These are phyloP conservation scores for Lichtheimia hyalospora DNA, from an alignment of 371 early-diverging fungal genomes.

Conservation along the genomic window DNA sequence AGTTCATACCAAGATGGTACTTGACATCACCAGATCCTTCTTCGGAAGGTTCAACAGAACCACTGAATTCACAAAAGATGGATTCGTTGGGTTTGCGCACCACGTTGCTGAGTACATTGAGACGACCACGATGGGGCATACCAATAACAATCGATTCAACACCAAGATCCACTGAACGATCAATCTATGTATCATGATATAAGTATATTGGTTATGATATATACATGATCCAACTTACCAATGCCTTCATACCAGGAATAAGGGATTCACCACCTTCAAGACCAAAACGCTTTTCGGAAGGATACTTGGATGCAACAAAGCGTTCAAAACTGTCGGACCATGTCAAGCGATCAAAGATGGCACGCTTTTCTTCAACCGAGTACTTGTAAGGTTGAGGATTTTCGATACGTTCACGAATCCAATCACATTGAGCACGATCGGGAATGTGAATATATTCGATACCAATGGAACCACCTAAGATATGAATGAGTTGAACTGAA, in stretches of 20 bases:
- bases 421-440: slow-evolving; percentile 94
- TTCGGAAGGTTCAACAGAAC: slow-evolving; percentile 67
- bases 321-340: slow-evolving; percentile 97
- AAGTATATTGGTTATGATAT: background rate
- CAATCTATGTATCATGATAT: slow-evolving; percentile 61
- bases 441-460: slow-evolving; percentile 98
- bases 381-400: slow-evolving; percentile 85
- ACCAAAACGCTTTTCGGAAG: slow-evolving; percentile 97
- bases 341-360: slow-evolving; percentile 92
- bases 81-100: slow-evolving; percentile 97
- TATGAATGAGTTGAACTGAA: background rate
- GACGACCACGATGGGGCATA: slow-evolving; percentile 98
- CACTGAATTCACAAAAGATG: slow-evolving; percentile 96
- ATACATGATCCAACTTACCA: slow-evolving; percentile 55
- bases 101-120: slow-evolving; percentile 96
- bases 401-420: slow-evolving; percentile 93
- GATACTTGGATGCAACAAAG: slow-evolving; percentile 92
- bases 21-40: slow-evolving; percentile 98
- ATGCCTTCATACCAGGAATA: slow-evolving; percentile 96
- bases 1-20: slow-evolving; percentile 98
- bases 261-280: slow-evolving; percentile 96
- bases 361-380: slow-evolving; percentile 82
- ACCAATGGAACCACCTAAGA: slow-evolving; percentile 82
- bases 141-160: slow-evolving; percentile 94
- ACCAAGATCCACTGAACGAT: slow-evolving; percentile 93